Evolutionary conservation across 1,139 yeast genomes (phyloP), one percentile per base, ranked within the genome.

Genomic region (Candida tropicalis): DNA sequence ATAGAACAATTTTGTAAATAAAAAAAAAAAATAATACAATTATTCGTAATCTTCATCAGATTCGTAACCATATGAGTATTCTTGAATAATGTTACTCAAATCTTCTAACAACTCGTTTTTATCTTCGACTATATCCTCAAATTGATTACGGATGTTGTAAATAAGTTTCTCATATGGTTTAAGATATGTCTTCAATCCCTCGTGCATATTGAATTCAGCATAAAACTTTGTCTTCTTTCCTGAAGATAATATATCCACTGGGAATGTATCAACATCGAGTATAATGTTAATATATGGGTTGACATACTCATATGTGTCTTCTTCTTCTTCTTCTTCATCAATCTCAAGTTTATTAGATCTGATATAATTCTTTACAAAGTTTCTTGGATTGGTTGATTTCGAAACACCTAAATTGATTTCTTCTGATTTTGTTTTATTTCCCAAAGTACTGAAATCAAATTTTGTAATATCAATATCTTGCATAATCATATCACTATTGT

Each of bases 51-150:
- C 52, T 36, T 58, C 63, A 38, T 53, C 52, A 10, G 46, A 39
- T 41, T 59, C 63, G 39, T 56, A 59, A 43, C 89, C 90, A 51
- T 67, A 63, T 20, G 79, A 79, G 54, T 85, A 87, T 42, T 75
- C 77, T 24, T 73, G 71, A 0, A 81, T 71, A 35, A 81, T 45
- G 4, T 62, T 59, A 17, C 74, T 77, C 13, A 86, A 58, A 28
- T 75, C 75, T 43, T 87, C 86, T 20, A 82, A 65, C 45, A 85
- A 55, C 45, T 85, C 91, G 28, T 78, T 83, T 46, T 86, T 74
- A 39, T 84, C 91, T 42, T 83, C 91, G n/a, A 77, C 73, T n/a
- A 64, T 47, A 62, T 69, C 47, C 70, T 55, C 23, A 46, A 22
- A 46, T 40, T 23, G 41, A 40, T 48, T 52, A 28, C 63, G 68